Evolutionary conservation across 371 early-diverging fungal species (phyloP), one percentile per base, ranked within the genome.

Genomic region (Mortierella sp.): DNA sequence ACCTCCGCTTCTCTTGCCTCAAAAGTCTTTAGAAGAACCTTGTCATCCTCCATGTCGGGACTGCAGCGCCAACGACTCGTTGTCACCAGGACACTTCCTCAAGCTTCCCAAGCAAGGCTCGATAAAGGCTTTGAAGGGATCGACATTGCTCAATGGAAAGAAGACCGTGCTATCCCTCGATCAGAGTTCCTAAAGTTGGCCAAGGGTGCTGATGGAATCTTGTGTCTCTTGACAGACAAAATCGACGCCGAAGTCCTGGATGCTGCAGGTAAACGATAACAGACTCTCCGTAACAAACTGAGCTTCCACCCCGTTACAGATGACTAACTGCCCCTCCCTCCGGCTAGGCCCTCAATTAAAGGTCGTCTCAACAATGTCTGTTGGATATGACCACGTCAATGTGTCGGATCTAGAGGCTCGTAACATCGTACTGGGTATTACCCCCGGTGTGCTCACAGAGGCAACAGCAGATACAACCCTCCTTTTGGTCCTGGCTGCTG

Each of bases 401-500:
- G 63, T 88, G 0, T 58, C 64, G 3, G 85, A 82, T 8, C 66
- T 87, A 13, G 79, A 84, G 19, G 55, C 71, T 9, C 83, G 83
- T 28, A 83, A 82, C 5, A 74, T 93, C 38, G 58, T 68, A 19
- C 69, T 96, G n/a, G 95, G 95, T 6, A 84, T 91, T 67, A 96
- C 96, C 0, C 94, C 96, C 1, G 93, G 90, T 56, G 94, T 95
- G 1, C 82, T 95, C 48, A 96, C 95, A 0, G 95, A 94, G 65
- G 94, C 95, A 0, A 90, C 91, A 2, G 96, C 96, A 6, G 95
- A 95, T 58, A 79, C 94, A 9, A 90, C 93, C 0, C 84, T 92
- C 6, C 79, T 90, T 18, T 78, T 96, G 54, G 85, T 90, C n/a
- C 79, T 96, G 50, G 87, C 90, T 24, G 90, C 92, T 0, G 82